These are phyloP conservation scores for Septoria petroselini DNA, from an alignment of 2,329 filamentous ascomycete genomes.

Conservation along the genomic window DNA sequence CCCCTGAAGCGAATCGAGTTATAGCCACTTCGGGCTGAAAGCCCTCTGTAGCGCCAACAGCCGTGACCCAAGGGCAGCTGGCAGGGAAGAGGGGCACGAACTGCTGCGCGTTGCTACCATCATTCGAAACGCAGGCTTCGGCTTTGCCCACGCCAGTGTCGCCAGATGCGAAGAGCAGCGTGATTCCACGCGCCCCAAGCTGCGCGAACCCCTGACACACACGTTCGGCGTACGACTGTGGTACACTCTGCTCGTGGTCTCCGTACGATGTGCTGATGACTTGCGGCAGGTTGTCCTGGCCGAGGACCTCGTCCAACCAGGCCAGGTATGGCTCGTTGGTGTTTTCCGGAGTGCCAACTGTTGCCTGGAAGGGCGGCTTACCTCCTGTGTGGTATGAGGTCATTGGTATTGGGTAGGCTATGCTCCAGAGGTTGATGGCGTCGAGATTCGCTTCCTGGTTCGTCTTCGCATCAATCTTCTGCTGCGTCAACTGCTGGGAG, in stretches of 20 bases:
- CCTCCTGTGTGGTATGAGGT: slow-evolving; percentile 61
- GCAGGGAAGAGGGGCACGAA: slow-evolving; percentile 49
- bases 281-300: slow-evolving; percentile 56
- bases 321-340: slow-evolving; percentile 67
- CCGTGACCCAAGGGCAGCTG: slow-evolving; percentile 50
- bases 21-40: slow-evolving; percentile 47
- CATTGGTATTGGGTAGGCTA: slow-evolving; percentile 55
- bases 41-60: slow-evolving; percentile 46
- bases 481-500: slow-evolving; percentile 44
- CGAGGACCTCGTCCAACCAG: slow-evolving; percentile 59
- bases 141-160: slow-evolving; percentile 56
- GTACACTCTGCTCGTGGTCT: slow-evolving; percentile 63
- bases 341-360: slow-evolving; percentile 48
- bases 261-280: slow-evolving; percentile 65
- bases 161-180: slow-evolving; percentile 62
- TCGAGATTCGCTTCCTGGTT: slow-evolving; percentile 61
- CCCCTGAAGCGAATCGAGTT: slow-evolving; percentile 55
- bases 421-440: slow-evolving; percentile 57
- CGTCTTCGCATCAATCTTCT: slow-evolving; percentile 30
- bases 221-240: slow-evolving; percentile 57
- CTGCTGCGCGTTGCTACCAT: slow-evolving; percentile 43
- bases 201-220: slow-evolving; percentile 62
- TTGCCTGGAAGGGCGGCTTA: slow-evolving; percentile 52
- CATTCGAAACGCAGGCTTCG: slow-evolving; percentile 47
- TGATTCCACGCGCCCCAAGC: slow-evolving; percentile 65